Percentiles rank a stretch among this genome's conserved stretches.
phyloP scores from a whole-genome alignment of 2,329 filamentous ascomycete genomes.

The Fusarium continuum region DNA sequence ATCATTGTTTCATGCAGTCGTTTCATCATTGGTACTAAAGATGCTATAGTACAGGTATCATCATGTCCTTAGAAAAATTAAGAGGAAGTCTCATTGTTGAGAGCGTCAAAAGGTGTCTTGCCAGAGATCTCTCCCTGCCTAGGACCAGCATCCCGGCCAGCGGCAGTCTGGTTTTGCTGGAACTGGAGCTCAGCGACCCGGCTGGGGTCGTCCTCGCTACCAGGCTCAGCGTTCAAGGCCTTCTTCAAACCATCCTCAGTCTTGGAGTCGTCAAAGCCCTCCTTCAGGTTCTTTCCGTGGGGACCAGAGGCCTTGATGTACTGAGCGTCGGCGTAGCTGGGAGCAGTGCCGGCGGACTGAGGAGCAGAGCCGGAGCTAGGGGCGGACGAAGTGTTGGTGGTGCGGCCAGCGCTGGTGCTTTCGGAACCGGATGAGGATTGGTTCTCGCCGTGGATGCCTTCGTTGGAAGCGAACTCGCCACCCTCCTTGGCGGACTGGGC shows the following conservation, averaged over 20 bases:
- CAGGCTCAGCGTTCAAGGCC: slow-evolving; percentile 55
- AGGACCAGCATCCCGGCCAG: slow-evolving; percentile 38
- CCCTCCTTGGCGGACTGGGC: slow-evolving; percentile 71
- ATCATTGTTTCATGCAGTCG: slow-evolving; percentile 21
- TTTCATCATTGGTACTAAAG: slow-evolving; percentile 24
- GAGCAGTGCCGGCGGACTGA: slow-evolving; percentile 45
- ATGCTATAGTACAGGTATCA: slow-evolving; percentile 5
- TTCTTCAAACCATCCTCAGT: slow-evolving; percentile 51
- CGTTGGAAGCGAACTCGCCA: slow-evolving; percentile 70
- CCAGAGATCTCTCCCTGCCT: slow-evolving; percentile 41
- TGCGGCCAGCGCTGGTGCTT: slow-evolving; percentile 4
- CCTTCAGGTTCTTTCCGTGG: slow-evolving; percentile 56
- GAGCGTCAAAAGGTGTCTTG: slow-evolving; percentile 45
- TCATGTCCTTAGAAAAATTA: slow-evolving; percentile 21
- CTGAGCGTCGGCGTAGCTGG: slow-evolving; percentile 51
- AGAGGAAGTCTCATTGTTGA: slow-evolving; percentile 44
- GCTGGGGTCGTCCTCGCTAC: slow-evolving; percentile 59
- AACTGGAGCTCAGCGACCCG: slow-evolving; percentile 57
- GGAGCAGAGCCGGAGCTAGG: slow-evolving; percentile 1
- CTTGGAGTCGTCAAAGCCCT: slow-evolving; percentile 49
- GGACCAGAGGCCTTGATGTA: slow-evolving; percentile 47
- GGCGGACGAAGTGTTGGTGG: slow-evolving; percentile 7
- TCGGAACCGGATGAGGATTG: slow-evolving; percentile 6
- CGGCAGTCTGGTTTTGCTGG: slow-evolving; percentile 36
- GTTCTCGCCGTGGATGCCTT: slow-evolving; percentile 51